A percentile compares a stretch with the other conserved stretches of the same genome.
Evolutionary conservation across 495 filamentous ascomycete species (phyloP).

Genomic region (Xylaria nigripes): DNA sequence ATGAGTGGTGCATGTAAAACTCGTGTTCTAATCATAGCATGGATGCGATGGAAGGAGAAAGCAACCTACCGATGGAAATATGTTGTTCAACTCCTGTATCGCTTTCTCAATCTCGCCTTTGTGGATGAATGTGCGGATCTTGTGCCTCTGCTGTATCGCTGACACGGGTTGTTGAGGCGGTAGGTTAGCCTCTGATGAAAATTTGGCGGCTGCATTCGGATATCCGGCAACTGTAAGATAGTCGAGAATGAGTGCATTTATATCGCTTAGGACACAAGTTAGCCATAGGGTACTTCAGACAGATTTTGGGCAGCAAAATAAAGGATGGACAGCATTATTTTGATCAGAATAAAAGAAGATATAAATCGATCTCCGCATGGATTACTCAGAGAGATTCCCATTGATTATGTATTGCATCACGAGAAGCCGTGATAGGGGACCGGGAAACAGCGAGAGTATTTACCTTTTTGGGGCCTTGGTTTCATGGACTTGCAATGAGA

Average conservation of each 20-base stretch:
- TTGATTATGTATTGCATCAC: constrained; percentile 89
- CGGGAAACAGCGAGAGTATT: constrained; percentile 30
- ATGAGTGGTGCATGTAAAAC: constrained; percentile 99
- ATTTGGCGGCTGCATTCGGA: constrained; percentile 84
- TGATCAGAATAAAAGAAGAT: constrained; percentile 56
- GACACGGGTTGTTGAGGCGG: constrained; percentile 59
- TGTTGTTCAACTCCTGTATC: constrained; percentile 78
- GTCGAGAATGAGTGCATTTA: constrained; percentile 93
- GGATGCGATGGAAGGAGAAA: constrained; percentile 8
- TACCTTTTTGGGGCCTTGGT: constrained; percentile 87
- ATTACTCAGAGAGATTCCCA: constrained; percentile 99
- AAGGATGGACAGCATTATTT: background rate
- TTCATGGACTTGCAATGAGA: constrained; percentile 76
- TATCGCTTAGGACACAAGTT: constrained; percentile 54
- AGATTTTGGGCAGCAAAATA: too few relatives aligned
- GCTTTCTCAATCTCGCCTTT: constrained; percentile 76
- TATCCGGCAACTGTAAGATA: constrained; percentile 96
- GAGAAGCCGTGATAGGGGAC: constrained; percentile 19
- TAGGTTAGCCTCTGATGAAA: constrained; percentile 88
- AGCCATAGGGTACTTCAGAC: constrained; percentile 28
- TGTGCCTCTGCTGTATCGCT: constrained; percentile 66
- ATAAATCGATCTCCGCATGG: constrained; percentile 72
- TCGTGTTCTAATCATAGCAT: constrained; percentile 83
- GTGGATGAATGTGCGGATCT: constrained; percentile 74
- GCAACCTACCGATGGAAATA: constrained; percentile 76